These are phyloP conservation scores for Candida sonorensis DNA, from an alignment of 805 yeast genomes.

Conservation along the genomic window DNA sequence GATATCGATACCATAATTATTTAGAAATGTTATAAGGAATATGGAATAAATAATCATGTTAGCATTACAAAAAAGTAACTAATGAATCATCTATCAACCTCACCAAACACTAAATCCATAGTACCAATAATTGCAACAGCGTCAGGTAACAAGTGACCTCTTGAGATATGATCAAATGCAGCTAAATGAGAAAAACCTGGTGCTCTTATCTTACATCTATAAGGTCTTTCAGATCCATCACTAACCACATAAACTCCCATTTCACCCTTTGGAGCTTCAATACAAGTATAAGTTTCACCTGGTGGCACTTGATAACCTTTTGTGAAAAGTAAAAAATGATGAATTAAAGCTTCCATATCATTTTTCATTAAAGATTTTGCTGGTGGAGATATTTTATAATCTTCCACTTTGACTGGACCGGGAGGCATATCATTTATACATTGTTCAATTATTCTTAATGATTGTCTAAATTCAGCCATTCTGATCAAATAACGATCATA, in stretches of 20 bases:
- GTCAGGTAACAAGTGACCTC: constrained; percentile 85
- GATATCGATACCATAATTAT: constrained; percentile 3
- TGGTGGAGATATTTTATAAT: constrained; percentile 78
- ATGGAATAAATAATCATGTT: too few species aligned
- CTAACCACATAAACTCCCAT: constrained; percentile 87
- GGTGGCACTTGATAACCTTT: constrained; percentile 86
- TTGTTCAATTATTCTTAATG: constrained; percentile 81
- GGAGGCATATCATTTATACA: constrained; percentile 89
- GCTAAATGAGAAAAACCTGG: constrained; percentile 90
- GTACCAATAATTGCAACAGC: constrained; percentile 93
- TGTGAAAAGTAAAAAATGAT: constrained; percentile 80
- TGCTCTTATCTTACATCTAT: constrained; percentile 89
- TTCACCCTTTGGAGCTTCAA: constrained; percentile 94
- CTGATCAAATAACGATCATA: constrained; percentile 83
- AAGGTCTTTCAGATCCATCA: constrained; percentile 87
- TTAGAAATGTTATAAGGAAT: neutral
- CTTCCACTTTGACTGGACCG: constrained; percentile 88
- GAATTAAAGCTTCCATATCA: constrained; percentile 89
- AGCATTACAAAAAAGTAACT: constrained; percentile 1
- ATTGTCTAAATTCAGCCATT: constrained; percentile 91
- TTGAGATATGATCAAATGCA: constrained; percentile 79
- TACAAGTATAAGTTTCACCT: constrained; percentile 87
- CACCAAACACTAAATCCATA: constrained; percentile 92
- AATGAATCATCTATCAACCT: constrained; percentile 71
- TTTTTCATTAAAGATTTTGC: constrained; percentile 78